A percentile compares a stretch with the other conserved stretches of the same genome.
Evolutionary conservation across 768 basidiomycete genomes (phyloP).

Genomic region (Brasilioporus rufonigricans): DNA sequence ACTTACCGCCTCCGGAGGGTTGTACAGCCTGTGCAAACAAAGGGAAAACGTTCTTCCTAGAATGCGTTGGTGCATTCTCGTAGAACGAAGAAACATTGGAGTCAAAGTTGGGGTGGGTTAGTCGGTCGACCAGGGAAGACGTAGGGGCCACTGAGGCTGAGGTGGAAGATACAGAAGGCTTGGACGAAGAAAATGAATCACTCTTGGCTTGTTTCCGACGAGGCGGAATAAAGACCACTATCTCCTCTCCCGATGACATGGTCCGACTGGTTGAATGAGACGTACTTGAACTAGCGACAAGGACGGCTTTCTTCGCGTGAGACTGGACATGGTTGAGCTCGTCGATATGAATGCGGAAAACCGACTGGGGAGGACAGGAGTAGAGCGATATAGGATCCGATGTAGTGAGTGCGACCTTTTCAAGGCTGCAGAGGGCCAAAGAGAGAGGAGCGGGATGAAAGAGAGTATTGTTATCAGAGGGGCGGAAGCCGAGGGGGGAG

Average conservation of each 20-base stretch:
- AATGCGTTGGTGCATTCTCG: not conserved
- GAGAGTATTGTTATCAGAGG: conserved; percentile 29
- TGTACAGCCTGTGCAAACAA: conserved; percentile 19
- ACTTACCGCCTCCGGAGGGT: conserved; percentile 6
- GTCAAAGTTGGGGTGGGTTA: not conserved
- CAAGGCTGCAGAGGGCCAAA: conserved; percentile 34
- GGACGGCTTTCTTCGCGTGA: not conserved
- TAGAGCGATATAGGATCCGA: conserved; percentile 24
- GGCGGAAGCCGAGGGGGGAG: conserved; percentile 25
- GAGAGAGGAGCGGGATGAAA: conserved; percentile 44
- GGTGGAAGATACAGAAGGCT: not conserved
- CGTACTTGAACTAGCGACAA: not conserved
- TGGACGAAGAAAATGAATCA: not conserved
- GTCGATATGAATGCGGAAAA: conserved; percentile 29
- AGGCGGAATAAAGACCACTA: conserved; percentile 21
- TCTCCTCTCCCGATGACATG: conserved; percentile 9
- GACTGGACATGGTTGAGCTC: conserved; percentile 8
- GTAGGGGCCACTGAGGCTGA: not conserved
- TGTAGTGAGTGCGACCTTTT: conserved; percentile 16
- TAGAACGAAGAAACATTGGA: conserved; percentile 23
- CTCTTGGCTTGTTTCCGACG: conserved; percentile 2
- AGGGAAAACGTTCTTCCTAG: conserved; percentile 13
- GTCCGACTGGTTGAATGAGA: conserved; percentile 1
- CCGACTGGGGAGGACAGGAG: conserved; percentile 24
- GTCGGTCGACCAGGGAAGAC: not conserved